Evolutionary conservation across 2,329 filamentous ascomycete genomes (phyloP), one percentile per base, ranked within the genome.

Genomic region (Cladophialophora psammophila): DNA sequence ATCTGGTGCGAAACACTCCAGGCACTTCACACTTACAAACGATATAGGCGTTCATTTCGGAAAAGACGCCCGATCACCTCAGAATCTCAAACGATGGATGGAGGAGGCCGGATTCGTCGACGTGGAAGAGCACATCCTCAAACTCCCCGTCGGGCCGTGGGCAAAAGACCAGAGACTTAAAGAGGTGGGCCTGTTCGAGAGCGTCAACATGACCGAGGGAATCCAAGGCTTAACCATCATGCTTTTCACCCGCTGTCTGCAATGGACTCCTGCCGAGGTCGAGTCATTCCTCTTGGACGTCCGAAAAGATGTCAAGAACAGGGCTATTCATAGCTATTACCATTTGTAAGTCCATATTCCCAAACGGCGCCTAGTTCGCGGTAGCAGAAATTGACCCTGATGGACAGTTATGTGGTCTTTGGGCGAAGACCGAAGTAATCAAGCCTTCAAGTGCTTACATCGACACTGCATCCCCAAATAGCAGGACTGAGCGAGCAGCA

Each of bases 201-300:
- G 69, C 6, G 55, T 71, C 5, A 73, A 75, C 42, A 75, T 73
- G 60, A 74, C 76, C 57, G 65, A 70, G 26, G 74, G 75, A 0
- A 68, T 76, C 38, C 74, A 76, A 52, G 74, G 74, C 15, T 77
- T 76, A 73, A 72, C 73, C 9, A 72, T 77, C 72, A 71, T 72
- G 26, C 69, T 77, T n/a, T 65, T 76, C 38, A 76, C 75, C 0
- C 73, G 72, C 26, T 69, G 75, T 32, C 72, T 76, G 69, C 72
- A 73, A 9, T 67, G 64, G 67, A 61, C 52, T 4, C 57, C 59
- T 1, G 60, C 73, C 70, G 66, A 73, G 71, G 66, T 69, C 35
- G 35, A 57, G 15, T 26, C 66, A 3, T 56, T 68, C 8, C 65
- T 67, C 38, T 64, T 64, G 36, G 59, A 62, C 15, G 66, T 70